Evolutionary conservation across 371 early-diverging fungal species (phyloP), one percentile per base, ranked within the genome.

Genomic region (Mucor piriformis): DNA sequence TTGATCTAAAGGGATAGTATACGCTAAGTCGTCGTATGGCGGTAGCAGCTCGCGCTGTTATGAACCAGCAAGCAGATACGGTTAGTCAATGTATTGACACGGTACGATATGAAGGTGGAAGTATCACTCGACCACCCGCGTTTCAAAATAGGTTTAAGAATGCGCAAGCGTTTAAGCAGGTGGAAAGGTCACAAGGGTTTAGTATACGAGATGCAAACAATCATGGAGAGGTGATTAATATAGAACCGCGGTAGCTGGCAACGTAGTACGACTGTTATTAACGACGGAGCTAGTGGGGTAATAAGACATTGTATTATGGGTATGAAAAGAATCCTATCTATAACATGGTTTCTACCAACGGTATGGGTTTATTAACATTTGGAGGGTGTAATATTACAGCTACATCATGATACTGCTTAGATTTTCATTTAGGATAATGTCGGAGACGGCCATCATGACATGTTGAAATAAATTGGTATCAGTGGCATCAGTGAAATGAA

Each of bases 401-500:
- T 59, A 59, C 44, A 59, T 33, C 63, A 74, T 70, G 24, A 83
- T 55, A 16, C 67, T 70, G 24, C 70, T 73, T 21, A 83, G 27
- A 37, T 83, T 85, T 48, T 79, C 74, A 37, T 72, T 73, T 23
- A 85, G 54, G 15, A 85, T 85, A 35, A 82, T 85, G 54, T 83
- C 83, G 23, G 81, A 82, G 11, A 85, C 83, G 20, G 79, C 76
- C 16, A 67, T 60, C 85, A 87, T 87, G 40, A 87, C 82, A 63
- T 85, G 76, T 46, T 83, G 69, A 32, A 87, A 56, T 25, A 81
- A 62, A 13, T 73, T 69, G 40, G 83, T 85, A 50, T 87, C 83
- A 4, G 87, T 87, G 5, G 87, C 85, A 46, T 87, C 78, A 6
- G 87, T 84, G 51, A 75, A 81, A 54, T 87, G 83, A 16, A 79